Evolutionary conservation across 768 basidiomycete species (phyloP), one percentile per base, ranked within the genome.

Genomic region (Kwoniella dendrophila): DNA sequence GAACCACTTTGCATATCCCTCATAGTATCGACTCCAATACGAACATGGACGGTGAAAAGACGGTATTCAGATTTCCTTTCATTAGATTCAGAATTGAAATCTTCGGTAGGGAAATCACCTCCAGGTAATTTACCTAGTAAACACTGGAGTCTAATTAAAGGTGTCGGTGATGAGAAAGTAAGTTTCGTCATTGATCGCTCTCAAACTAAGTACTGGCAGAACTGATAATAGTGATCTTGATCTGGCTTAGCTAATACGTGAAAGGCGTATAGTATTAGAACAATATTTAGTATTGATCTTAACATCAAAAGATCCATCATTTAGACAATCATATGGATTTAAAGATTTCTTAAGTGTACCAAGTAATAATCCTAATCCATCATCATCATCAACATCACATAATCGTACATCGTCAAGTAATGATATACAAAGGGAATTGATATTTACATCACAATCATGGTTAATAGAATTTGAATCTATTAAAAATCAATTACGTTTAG

Each of bases 31-130:
- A 92, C 92, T 5, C 87, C 90, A 57, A 90, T 92, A 29, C 87
- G 90, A 63, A 88, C 90, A 75, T 97, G 94, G 93, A 86, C 88
- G 59, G 90, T 96, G 84, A 90, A 89, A 86, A 83, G 89, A 60
- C 89, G 95, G 51, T 98, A 97, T 81, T 93, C 91, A 43, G 92
- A 96, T 80, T 98, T 98, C 80, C 87, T 85, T 74, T 87, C 90
- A 70, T 86, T 98, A 6, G 85, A 94, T 78, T 84, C 85, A 7
- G 89, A 93, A 71, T 85, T 96, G 70, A 84, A 84, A 27, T 87
- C 88, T 74, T 85, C 87, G n/a, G 85, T 85, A n/a, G 87, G 87
- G 16, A 84, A 86, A n/a, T 80, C 87, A 20, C 92, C 93, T 11
- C 93, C 94, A 12, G 83, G 80, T 18, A 63, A 83, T n/a, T 85